Percentiles rank a stretch among this genome's conserved stretches.
These are phyloP conservation scores for Metschnikowia lunata DNA, from an alignment of 805 yeast genomes.

Conservation along the genomic window DNA sequence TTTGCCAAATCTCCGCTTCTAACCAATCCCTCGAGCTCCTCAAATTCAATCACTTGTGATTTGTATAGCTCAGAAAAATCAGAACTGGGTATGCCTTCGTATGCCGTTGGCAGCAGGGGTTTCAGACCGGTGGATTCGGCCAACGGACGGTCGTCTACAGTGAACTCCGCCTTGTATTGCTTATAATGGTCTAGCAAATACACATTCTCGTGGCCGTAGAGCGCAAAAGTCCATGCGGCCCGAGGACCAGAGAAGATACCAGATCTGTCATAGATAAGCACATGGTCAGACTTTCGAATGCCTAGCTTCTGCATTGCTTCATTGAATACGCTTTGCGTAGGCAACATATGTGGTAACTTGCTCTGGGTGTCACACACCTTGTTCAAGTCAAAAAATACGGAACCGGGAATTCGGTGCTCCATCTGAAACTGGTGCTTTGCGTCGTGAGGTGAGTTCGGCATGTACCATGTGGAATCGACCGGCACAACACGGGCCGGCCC, in stretches of 20 bases:
- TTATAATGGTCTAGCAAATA: conserved; percentile 67
- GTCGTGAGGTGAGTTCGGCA: conserved; percentile 67
- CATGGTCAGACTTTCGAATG: conserved; percentile 46
- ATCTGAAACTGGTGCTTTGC: conserved; percentile 53
- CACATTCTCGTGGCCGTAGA: conserved; percentile 73
- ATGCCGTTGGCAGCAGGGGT: conserved; percentile 4
- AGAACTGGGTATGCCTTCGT: conserved; percentile 19
- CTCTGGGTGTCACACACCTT: conserved; percentile 37
- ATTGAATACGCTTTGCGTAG: conserved; percentile 54
- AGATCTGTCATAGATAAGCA: conserved; percentile 79
- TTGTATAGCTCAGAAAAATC: conserved; percentile 31
- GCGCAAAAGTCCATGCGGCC: conserved; percentile 83
- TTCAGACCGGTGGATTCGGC: conserved; percentile 15
- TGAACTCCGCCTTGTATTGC: conserved; percentile 44
- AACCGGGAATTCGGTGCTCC: conserved; percentile 44
- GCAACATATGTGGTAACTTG: conserved; percentile 89
- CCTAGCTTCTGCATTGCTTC: conserved; percentile 53
- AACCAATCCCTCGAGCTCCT: conserved; percentile 60
- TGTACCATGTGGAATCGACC: conserved; percentile 88
- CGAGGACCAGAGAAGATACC: conserved; percentile 89
- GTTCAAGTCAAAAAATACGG: conserved; percentile 19
- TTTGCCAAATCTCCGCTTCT: conserved; percentile 38
- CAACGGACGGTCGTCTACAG: conserved; percentile 11
- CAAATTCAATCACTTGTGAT: conserved; percentile 59
- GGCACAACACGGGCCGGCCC: conserved; percentile 40